phyloP scores from a whole-genome alignment of 148 eudicot species.

The Gaultheria prostrata region DNA sequence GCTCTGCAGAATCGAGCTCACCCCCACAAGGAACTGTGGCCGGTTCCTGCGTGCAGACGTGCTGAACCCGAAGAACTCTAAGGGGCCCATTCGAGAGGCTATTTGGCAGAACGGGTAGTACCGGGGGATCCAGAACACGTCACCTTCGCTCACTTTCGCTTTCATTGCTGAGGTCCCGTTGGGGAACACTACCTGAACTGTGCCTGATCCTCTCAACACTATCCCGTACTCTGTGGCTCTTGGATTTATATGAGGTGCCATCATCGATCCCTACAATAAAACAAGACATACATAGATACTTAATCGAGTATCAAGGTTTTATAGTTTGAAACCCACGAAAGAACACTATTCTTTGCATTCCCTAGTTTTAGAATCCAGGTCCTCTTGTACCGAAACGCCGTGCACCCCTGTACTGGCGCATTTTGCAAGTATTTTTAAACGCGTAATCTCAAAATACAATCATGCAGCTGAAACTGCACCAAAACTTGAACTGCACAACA shows the following conservation, averaged over 20 bases:
- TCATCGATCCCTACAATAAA: conserved; percentile 60
- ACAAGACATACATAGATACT: background rate
- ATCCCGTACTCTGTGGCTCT: conserved; percentile 73
- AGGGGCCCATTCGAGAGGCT: conserved; percentile 65
- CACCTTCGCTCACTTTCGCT: conserved; percentile 63
- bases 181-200: conserved; percentile 71
- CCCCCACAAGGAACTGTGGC: conserved; percentile 81
- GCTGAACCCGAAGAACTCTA: conserved; percentile 90
- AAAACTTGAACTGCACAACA: no score
- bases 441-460: no score
- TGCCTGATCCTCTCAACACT: conserved; percentile 60
- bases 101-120: conserved; percentile 95
- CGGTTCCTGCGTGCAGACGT: conserved; percentile 60
- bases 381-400: no score
- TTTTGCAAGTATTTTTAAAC: no score
- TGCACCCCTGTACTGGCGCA: no score
- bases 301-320: no score
- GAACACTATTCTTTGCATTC: background rate
- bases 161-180: conserved; percentile 73
- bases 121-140: conserved; percentile 74
- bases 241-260: conserved; percentile 94
- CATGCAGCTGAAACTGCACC: no score
- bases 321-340: background rate
- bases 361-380: background rate
- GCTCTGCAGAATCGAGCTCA: conserved; percentile 48